phyloP scores from a whole-genome alignment of 2,329 filamentous ascomycete species.

The Colletotrichum orbiculare region DNA sequence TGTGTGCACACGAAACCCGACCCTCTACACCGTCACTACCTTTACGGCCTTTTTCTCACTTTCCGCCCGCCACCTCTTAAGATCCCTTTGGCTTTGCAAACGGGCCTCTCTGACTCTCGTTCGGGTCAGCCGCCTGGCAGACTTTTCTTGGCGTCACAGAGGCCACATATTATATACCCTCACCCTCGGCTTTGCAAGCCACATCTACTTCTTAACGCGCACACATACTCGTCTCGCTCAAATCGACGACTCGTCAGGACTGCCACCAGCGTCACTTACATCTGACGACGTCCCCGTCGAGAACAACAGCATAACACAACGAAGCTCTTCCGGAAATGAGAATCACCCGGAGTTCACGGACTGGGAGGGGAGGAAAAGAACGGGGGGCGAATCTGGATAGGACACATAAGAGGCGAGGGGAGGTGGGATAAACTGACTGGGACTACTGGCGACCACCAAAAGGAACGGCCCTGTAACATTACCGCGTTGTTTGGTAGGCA shows the following conservation, averaged over 20 bases:
- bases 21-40: conserved; percentile 8
- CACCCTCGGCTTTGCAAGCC: conserved; percentile 7
- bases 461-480: conserved; percentile 25
- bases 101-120: neutral
- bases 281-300: neutral
- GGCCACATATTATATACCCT: neutral
- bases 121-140: neutral
- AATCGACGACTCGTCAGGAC: conserved; percentile 1
- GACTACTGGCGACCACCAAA: neutral
- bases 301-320: neutral
- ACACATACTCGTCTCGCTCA: conserved; percentile 9
- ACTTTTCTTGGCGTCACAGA: neutral
- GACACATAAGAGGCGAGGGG: neutral
- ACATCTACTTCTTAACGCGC: conserved; percentile 3
- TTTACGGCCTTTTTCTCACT: neutral
- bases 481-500: conserved; percentile 20
- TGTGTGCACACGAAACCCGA: conserved; percentile 1
- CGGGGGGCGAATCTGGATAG: neutral
- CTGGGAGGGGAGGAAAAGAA: conserved; percentile 3
- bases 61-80: conserved; percentile 3
- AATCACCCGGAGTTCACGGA: conserved; percentile 10
- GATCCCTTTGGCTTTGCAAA: conserved; percentile 3
- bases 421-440: conserved; percentile 1
- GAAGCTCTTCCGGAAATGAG: conserved; percentile 10
- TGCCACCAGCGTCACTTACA: neutral